Conservation (phyloP, 768 basidiomycete genomes). For the Kwoniella newhampshirensis region DNA sequence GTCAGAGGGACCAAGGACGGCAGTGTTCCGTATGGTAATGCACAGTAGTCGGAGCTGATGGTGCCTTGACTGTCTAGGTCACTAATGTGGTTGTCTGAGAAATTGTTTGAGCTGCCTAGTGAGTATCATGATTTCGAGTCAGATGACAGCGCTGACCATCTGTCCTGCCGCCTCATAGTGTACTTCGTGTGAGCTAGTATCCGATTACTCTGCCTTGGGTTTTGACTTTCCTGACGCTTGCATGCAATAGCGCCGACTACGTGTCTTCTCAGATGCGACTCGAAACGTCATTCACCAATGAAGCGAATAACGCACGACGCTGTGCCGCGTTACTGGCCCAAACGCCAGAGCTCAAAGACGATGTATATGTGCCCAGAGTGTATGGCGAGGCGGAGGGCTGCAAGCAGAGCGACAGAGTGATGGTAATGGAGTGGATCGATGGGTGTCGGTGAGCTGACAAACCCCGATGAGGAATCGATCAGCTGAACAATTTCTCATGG, state of each 20-base stretch:
- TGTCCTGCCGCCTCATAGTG: slow-evolving; percentile 50
- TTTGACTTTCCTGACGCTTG: slow-evolving; percentile 34
- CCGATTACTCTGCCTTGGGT: not conserved
- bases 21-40: not conserved
- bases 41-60: too few species aligned
- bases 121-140: slow-evolving; percentile 26
- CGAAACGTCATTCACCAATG: slow-evolving; percentile 78
- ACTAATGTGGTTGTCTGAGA: slow-evolving; percentile 55
- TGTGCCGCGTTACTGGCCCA: slow-evolving; percentile 68
- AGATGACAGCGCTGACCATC: slow-evolving; percentile 20
- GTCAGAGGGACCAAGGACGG: not conserved
- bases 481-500: not conserved
- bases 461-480: not conserved
- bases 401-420: slow-evolving; percentile 65
- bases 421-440: slow-evolving; percentile 54
- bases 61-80: slow-evolving; percentile 49
- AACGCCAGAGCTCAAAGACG: slow-evolving; percentile 68
- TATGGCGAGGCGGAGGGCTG: slow-evolving; percentile 45
- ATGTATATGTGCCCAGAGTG: slow-evolving; percentile 70
- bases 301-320: slow-evolving; percentile 71
- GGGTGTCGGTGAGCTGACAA: slow-evolving; percentile 45
- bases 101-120: slow-evolving; percentile 75
- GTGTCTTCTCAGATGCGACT: slow-evolving; percentile 75
- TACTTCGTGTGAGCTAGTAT: slow-evolving; percentile 63
- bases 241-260: slow-evolving; percentile 43